These are phyloP conservation scores for Dillenia turbinata DNA, from an alignment of 164 flowering plant genomes.

Conservation along the genomic window DNA sequence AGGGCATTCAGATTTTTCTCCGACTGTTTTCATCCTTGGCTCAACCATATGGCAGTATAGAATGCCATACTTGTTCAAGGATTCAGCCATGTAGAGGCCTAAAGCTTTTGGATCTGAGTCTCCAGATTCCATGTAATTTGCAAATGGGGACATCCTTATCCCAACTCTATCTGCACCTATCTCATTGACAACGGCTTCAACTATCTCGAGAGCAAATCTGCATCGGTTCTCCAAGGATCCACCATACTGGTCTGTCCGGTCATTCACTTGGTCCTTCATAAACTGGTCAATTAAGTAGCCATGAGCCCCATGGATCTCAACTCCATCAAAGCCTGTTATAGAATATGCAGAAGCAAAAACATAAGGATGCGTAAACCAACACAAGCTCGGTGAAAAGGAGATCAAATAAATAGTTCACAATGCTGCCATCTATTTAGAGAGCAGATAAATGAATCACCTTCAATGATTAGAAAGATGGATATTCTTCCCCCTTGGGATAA, in stretches of 20 bases:
- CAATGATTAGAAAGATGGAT: too few relatives aligned
- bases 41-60: background rate
- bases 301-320: constrained; percentile 1
- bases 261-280: constrained; percentile 3
- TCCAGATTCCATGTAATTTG: background rate
- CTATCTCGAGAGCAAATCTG: constrained; percentile 3
- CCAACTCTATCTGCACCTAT: constrained; percentile 4
- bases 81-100: constrained; percentile 2
- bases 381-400: too few relatives aligned
- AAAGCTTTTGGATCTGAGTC: constrained; percentile 11
- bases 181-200: constrained; percentile 3
- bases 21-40: background rate
- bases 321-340: background rate
- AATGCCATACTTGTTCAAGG: background rate
- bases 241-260: background rate
- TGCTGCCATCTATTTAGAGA: too few relatives aligned
- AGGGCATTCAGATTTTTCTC: background rate
- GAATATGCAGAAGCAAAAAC: background rate
- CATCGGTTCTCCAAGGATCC: background rate
- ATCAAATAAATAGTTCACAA: too few relatives aligned
- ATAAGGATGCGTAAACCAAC: background rate
- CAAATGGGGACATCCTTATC: constrained; percentile 1
- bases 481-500: too few relatives aligned
- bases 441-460: too few relatives aligned
- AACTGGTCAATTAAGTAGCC: constrained; percentile 1